Percentiles rank a stretch among this genome's conserved stretches.
These are phyloP conservation scores for Stachybotrys chartarum DNA, from an alignment of 2,329 filamentous ascomycete genomes.

Conservation along the genomic window DNA sequence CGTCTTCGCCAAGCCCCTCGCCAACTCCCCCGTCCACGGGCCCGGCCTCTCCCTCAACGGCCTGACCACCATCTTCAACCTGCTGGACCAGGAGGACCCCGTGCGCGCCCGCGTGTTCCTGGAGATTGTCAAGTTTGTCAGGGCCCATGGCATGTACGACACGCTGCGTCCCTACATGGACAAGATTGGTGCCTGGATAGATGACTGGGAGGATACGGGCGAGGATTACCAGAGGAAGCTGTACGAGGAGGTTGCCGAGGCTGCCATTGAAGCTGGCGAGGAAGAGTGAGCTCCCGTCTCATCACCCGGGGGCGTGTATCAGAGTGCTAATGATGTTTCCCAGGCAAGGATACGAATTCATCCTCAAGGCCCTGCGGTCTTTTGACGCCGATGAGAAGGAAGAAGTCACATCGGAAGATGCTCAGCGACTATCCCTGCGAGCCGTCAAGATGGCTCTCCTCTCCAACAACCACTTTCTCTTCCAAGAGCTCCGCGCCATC, in stretches of 20 bases:
- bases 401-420: slow-evolving; percentile 51
- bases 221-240: slow-evolving; percentile 79
- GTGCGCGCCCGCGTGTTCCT: slow-evolving; percentile 87
- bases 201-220: slow-evolving; percentile 78
- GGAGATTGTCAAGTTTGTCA: slow-evolving; percentile 79
- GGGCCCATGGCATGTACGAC: slow-evolving; percentile 69
- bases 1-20: slow-evolving; percentile 81
- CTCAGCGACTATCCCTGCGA: slow-evolving; percentile 52
- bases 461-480: slow-evolving; percentile 55
- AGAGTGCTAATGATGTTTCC: no score
- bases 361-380: slow-evolving; percentile 54
- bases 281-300: slow-evolving; percentile 54
- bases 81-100: slow-evolving; percentile 67
- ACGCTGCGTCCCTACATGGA: slow-evolving; percentile 76
- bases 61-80: slow-evolving; percentile 95
- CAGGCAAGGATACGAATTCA: slow-evolving; percentile 60
- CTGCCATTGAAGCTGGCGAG: slow-evolving; percentile 72
- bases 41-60: slow-evolving; percentile 81
- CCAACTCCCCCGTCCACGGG: slow-evolving; percentile 78
- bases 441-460: slow-evolving; percentile 47
- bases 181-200: slow-evolving; percentile 75
- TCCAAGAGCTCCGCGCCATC: slow-evolving; percentile 75
- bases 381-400: slow-evolving; percentile 50
- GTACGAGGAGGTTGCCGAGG: slow-evolving; percentile 74
- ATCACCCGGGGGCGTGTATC: no score